A percentile compares a stretch with the other conserved stretches of the same genome.
phyloP scores from a whole-genome alignment of 371 early-diverging fungal species.

The Mortierella sp. region DNA sequence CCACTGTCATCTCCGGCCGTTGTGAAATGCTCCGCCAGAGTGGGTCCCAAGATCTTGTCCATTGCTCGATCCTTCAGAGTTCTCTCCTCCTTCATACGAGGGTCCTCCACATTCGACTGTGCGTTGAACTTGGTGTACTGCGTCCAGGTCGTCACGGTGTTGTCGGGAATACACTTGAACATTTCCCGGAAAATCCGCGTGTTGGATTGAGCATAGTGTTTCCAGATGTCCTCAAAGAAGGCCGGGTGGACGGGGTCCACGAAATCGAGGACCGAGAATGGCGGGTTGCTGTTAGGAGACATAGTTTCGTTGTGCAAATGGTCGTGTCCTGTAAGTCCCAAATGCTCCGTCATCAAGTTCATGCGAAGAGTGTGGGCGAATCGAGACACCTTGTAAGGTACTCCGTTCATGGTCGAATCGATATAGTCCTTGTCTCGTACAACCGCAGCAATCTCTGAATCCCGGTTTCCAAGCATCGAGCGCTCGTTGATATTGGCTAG shows the following conservation, averaged over 20 bases:
- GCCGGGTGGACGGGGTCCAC: conserved; percentile 56
- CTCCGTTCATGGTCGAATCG: conserved; percentile 78
- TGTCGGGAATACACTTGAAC: conserved; percentile 80
- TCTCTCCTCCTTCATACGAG: conserved; percentile 50
- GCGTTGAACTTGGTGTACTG: conserved; percentile 70
- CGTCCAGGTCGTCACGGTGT: conserved; percentile 69
- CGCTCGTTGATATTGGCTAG: conserved; percentile 93
- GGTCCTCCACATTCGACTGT: conserved; percentile 53
- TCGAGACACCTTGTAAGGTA: conserved; percentile 77
- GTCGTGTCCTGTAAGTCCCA: conserved; percentile 70
- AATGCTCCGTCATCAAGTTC: conserved; percentile 88
- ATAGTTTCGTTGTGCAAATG: not conserved
- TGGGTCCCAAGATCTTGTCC: conserved; percentile 52
- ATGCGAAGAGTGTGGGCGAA: conserved; percentile 86
- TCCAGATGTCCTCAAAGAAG: conserved; percentile 68
- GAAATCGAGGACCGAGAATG: conserved; percentile 46
- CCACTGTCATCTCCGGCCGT: conserved; percentile 38
- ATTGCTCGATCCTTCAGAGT: conserved; percentile 64
- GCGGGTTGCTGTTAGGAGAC: not conserved
- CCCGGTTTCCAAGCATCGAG: conserved; percentile 89
- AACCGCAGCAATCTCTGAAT: conserved; percentile 90
- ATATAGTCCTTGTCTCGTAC: conserved; percentile 84
- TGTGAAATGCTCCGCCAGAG: conserved; percentile 42
- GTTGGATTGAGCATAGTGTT: conserved; percentile 64
- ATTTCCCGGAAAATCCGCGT: conserved; percentile 68